phyloP scores from a whole-genome alignment of 1,139 yeast species.

The Arxiozyma telluris region DNA sequence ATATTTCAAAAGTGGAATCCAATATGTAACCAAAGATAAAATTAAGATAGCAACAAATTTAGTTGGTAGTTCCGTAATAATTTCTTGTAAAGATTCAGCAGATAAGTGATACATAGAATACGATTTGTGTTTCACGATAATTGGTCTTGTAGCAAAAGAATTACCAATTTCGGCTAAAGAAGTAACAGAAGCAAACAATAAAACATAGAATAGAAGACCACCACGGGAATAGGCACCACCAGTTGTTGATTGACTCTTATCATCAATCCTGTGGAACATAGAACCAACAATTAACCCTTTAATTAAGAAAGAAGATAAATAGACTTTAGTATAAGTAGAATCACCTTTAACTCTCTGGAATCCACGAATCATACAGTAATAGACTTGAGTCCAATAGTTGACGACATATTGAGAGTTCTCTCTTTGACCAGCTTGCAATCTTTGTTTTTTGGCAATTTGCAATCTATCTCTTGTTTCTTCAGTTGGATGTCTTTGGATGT shows the following conservation, averaged over 20 bases:
- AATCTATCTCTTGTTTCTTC: slow-evolving; percentile 37
- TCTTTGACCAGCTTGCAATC: slow-evolving; percentile 39
- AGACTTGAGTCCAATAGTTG: slow-evolving; percentile 40
- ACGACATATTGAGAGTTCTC: slow-evolving; percentile 39
- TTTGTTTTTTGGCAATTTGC: slow-evolving; percentile 35
- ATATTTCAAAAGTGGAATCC: slow-evolving; percentile 48
- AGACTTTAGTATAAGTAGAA: slow-evolving; percentile 42
- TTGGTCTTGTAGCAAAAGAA: slow-evolving; percentile 49
- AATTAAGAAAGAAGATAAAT: slow-evolving; percentile 41
- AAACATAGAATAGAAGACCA: slow-evolving; percentile 49
- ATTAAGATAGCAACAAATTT: slow-evolving; percentile 39
- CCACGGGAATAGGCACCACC: slow-evolving; percentile 49
- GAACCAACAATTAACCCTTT: slow-evolving; percentile 51
- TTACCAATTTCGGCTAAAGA: slow-evolving; percentile 51
- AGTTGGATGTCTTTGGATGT: slow-evolving; percentile 32
- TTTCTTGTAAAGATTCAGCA: slow-evolving; percentile 55
- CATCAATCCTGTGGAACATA: slow-evolving; percentile 42
- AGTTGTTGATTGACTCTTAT: slow-evolving; percentile 34
- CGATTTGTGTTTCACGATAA: slow-evolving; percentile 52
- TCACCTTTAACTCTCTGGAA: slow-evolving; percentile 51
- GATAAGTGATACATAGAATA: slow-evolving; percentile 59
- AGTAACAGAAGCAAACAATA: slow-evolving; percentile 48
- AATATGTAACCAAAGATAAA: slow-evolving; percentile 45
- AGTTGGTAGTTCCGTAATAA: slow-evolving; percentile 50
- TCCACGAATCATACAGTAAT: slow-evolving; percentile 40